Evolutionary conservation across 768 basidiomycete species (phyloP).

Genomic region (Mycena galopus): DNA sequence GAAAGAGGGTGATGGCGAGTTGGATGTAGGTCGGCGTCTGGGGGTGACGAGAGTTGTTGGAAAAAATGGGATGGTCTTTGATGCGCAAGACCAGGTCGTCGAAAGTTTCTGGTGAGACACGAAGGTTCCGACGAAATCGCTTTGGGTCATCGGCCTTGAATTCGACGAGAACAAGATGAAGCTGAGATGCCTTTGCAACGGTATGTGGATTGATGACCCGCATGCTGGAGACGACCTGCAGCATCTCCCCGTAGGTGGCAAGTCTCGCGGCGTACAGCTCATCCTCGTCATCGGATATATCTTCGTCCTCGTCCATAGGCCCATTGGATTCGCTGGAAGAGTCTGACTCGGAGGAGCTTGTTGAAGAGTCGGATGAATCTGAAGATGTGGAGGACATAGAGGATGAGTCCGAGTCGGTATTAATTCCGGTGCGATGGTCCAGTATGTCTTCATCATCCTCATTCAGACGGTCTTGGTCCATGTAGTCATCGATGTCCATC

Average conservation of each 20-base stretch:
- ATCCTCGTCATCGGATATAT: too few species aligned
- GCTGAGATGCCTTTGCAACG: slow-evolving; percentile 38
- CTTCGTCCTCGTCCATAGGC: slow-evolving; percentile 10
- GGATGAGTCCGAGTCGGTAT: too few species aligned
- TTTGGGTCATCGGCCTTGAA: slow-evolving; percentile 38
- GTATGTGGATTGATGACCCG: too few species aligned
- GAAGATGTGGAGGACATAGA: not conserved
- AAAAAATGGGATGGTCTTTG: slow-evolving; percentile 44
- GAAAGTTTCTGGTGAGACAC: slow-evolving; percentile 42
- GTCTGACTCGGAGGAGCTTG: not conserved
- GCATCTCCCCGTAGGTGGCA: too few species aligned
- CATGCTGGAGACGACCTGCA: too few species aligned
- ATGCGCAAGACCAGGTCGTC: slow-evolving; percentile 37
- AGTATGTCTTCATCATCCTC: too few species aligned
- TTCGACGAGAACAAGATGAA: slow-evolving; percentile 40
- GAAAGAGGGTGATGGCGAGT: slow-evolving; percentile 30
- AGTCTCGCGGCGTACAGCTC: too few species aligned
- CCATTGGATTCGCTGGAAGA: not conserved
- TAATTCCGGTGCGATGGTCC: too few species aligned
- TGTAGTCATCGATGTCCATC: too few species aligned
- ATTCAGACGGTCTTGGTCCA: too few species aligned
- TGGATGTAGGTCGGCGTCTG: slow-evolving; percentile 47
- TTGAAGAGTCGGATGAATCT: too few species aligned
- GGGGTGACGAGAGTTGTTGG: slow-evolving; percentile 33
- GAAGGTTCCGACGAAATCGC: too few species aligned